Evolutionary conservation across 2,329 filamentous ascomycete genomes (phyloP), one percentile per base, ranked within the genome.

Genomic region (Pyrenophora seminiperda): DNA sequence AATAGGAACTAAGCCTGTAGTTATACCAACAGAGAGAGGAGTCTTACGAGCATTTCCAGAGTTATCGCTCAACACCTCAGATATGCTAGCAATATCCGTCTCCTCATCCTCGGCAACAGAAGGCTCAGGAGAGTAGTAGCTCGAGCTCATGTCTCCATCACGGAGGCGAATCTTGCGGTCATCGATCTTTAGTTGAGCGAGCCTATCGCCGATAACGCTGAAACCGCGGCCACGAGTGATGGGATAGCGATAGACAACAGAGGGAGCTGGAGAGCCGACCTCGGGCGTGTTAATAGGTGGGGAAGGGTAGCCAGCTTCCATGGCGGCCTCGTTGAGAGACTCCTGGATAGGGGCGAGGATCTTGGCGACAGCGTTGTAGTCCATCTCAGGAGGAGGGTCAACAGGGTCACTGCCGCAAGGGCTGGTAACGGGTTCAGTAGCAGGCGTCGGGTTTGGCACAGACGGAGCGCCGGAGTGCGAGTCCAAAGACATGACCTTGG

Each of bases 141-240:
- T 62, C 3, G 61, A 67, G 10, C 53, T 43, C 13, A 50, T n/a
- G 18, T 65, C 61, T 5, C 48, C 47, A 22, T 58, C 57, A n/a
- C 38, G 53, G 22, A 22, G 43, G 18, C 50, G 44, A 22, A 43
- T 41, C 38, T 39, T 57, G 38, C 54, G 61, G 10, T 59, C 48
- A 4, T 67, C 62, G 10, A 60, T 38, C 50, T 65, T 61, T 56
- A 90, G 87, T 82, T 97, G 53, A 27, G 54, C 92, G 44, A 97
- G 88, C 75, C 93, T 91, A 59, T 94, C 93, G 69, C 92, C 92
- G 68, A 97, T 91, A 14, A 96, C 83, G 59, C 79, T 82, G 73
- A 90, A 83, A 69, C 91, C 86, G 39, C 67, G 65, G 38, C 46
- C 46, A 20, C 68, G 68, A 7, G 32, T 17, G 7, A 24, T 27